Conservation (phyloP, 441 rosid genomes). For the Aleurites moluccanus region DNA sequence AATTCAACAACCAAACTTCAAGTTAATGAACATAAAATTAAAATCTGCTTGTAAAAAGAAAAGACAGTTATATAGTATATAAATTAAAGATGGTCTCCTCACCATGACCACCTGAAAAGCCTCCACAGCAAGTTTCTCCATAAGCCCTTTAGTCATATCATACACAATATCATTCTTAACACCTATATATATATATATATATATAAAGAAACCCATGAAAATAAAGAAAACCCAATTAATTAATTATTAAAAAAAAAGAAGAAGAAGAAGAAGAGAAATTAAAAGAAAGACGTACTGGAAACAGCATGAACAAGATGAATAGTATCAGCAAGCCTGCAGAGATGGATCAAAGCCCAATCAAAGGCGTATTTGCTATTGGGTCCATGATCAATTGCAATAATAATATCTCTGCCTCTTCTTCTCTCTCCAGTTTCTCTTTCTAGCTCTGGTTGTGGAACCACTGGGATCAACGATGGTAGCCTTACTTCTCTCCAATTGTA, state of each 20-base stretch:
- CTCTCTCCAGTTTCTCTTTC: constrained; percentile 77
- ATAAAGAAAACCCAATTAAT: background rate
- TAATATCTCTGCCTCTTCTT: constrained; percentile 70
- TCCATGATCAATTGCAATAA: constrained; percentile 69
- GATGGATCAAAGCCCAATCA: constrained; percentile 66
- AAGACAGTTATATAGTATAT: background rate
- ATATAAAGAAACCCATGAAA: constrained; percentile 4
- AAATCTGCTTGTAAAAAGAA: background rate
- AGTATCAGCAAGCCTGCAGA: constrained; percentile 78
- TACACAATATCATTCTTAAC: constrained; percentile 60
- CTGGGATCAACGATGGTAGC: constrained; percentile 55
- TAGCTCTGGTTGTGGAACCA: constrained; percentile 53
- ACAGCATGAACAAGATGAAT: constrained; percentile 83
- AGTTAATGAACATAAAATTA: background rate
- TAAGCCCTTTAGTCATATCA: constrained; percentile 55
- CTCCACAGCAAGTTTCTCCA: constrained; percentile 82
- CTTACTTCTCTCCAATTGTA: constrained; percentile 61
- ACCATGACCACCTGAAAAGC: constrained; percentile 82
- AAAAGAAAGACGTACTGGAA: constrained; percentile 43
- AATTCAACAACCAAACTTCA: background rate
- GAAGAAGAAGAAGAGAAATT: background rate
- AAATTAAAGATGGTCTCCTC: constrained; percentile 10
- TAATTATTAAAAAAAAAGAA: background rate
- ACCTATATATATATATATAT: constrained; percentile 33
- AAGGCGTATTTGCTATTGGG: constrained; percentile 69